Conservation (phyloP, 306 rosid genomes). For the Cercis canadensis region DNA sequence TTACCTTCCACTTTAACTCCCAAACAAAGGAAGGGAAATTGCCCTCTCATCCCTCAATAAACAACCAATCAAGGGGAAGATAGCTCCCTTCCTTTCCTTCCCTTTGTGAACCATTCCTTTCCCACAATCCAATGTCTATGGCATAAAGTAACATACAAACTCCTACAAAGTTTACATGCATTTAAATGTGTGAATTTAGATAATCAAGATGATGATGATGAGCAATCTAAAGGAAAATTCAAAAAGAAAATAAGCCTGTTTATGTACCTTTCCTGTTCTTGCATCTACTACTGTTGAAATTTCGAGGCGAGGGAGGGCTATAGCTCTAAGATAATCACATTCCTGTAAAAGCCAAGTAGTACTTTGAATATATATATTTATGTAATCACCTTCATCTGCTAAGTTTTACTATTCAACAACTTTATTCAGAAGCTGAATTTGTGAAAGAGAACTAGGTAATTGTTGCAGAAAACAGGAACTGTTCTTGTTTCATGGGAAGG, state of each 20-base stretch:
- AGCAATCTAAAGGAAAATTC: constrained; percentile 24
- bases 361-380: constrained; percentile 21
- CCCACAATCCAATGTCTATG: constrained; percentile 6
- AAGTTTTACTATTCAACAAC: constrained; percentile 16
- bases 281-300: constrained; percentile 93
- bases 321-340: constrained; percentile 82
- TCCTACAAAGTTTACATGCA: background rate
- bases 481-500: constrained; percentile 10
- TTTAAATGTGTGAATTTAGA: background rate
- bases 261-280: constrained; percentile 84
- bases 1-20: no score
- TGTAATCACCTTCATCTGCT: no score
- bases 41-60: no score
- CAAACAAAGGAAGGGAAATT: no score
- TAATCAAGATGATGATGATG: constrained; percentile 2
- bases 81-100: no score
- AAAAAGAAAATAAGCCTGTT: constrained; percentile 27
- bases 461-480: constrained; percentile 12
- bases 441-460: constrained; percentile 19
- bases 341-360: constrained; percentile 60
- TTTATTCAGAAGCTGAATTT: constrained; percentile 31
- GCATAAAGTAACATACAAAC: background rate
- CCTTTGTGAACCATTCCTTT: no score
- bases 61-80: no score
- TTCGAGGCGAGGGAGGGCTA: constrained; percentile 87